A percentile compares a stretch with the other conserved stretches of the same genome.
These are phyloP conservation scores for Hymenotorrendiella dingleyae DNA, from an alignment of 2,329 filamentous ascomycete genomes.

Conservation along the genomic window DNA sequence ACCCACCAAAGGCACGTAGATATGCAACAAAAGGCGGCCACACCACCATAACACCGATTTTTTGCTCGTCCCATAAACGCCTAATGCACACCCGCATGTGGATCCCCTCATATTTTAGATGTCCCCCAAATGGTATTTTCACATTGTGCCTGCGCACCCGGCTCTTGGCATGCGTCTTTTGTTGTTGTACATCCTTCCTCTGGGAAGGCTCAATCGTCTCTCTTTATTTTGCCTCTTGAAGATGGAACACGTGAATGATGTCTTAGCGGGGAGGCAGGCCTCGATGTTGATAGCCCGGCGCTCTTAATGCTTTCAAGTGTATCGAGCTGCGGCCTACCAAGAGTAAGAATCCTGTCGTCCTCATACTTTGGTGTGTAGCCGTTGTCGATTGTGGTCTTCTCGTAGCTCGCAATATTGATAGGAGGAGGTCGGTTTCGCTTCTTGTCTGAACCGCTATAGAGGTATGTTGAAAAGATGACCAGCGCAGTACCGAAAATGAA, in stretches of 20 bases:
- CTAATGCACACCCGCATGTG: no score
- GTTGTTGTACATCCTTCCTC: neutral
- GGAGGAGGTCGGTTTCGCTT: slow-evolving; percentile 55
- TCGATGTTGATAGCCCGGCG: slow-evolving; percentile 46
- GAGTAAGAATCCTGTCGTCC: slow-evolving; percentile 17
- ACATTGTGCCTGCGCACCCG: neutral
- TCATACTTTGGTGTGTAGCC: slow-evolving; percentile 29
- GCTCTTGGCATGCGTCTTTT: slow-evolving; percentile 5
- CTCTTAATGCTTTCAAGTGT: slow-evolving; percentile 31
- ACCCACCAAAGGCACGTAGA: no score
- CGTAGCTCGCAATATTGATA: slow-evolving; percentile 65
- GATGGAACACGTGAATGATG: slow-evolving; percentile 38
- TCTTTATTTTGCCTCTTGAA: slow-evolving; percentile 32
- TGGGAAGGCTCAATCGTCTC: slow-evolving; percentile 29
- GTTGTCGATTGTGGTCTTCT: slow-evolving; percentile 50
- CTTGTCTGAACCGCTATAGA: slow-evolving; percentile 68
- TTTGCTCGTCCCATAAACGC: no score
- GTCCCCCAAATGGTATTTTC: no score
- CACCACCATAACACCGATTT: no score
- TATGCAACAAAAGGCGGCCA: no score
- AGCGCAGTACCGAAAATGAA: slow-evolving; percentile 75
- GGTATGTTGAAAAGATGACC: slow-evolving; percentile 76
- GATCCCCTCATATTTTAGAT: no score
- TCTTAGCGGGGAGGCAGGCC: slow-evolving; percentile 41
- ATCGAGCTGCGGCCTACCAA: slow-evolving; percentile 26